Base-by-base conservation (phyloP, 495 filamentous ascomycete species). In the Xylaria bambusicola region DNA sequence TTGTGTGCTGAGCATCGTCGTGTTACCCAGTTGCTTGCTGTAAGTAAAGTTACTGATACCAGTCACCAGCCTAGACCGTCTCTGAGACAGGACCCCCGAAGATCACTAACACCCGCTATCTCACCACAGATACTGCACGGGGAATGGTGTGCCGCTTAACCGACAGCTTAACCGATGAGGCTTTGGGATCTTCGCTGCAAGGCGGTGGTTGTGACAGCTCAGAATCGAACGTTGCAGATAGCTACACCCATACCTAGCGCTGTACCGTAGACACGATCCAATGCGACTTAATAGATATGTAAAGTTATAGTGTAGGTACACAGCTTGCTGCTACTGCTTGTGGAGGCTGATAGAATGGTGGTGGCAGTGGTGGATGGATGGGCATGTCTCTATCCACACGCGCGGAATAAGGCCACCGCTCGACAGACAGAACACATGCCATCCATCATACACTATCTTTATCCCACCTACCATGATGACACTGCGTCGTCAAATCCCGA, bases 131-230 rank as follows among this genome's bases (percentile, higher is more conserved):
- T 31, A 24, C 52, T 56, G 26, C n/a, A 36, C 26, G 29, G 52
- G 38, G 35, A 46, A 24, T 18, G 42, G n/a, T 24, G 53, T 56
- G 53, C 53, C 53, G 53, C 36, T 56, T 50, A 45, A 58, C 55
- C 42, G 42, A 58, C 53, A 41, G 53, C 36, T 56, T 50, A 45
- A 58, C 55, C 42, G 42, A 58, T 41, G 41, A 49, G 55, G 33
- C 55, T 50, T 49, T 49, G 33, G 45, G 55, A 58, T 58, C 45
- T 48, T 58, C 45, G 44, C 55, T 58, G 55, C 55, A 58, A 50
- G 45, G 35, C 15, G 41, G 35, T 49, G 23, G 17, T 20, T 20
- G 33, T 58, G 46, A 58, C 55, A 29, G 45, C 24, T 49, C 56
- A 26, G 31, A 53, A 60, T 53, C 47, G 26, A 53, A 60, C 57